Conservation (phyloP, 495 filamentous ascomycete species). For the Neurospora sp. region DNA sequence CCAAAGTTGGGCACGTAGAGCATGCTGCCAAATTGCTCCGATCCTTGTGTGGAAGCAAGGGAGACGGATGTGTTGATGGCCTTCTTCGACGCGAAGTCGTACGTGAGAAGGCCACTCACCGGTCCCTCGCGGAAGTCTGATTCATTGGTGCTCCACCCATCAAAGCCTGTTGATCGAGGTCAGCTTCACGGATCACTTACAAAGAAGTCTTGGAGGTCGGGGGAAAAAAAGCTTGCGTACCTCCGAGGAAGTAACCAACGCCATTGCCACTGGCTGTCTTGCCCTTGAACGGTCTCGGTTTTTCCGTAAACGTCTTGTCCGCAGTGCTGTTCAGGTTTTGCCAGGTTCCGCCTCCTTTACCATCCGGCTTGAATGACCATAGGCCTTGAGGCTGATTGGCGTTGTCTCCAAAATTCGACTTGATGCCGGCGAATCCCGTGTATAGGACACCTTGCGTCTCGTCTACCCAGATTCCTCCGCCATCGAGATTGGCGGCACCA, state of each 20-base stretch:
- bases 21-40: slow-evolving; percentile 1
- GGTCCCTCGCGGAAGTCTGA: background rate
- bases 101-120: slow-evolving; percentile 6
- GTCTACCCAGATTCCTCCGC: slow-evolving; percentile 17
- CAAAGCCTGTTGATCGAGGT: background rate
- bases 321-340: slow-evolving; percentile 12
- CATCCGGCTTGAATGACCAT: slow-evolving; percentile 14
- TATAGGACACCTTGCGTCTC: slow-evolving; percentile 7
- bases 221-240: background rate
- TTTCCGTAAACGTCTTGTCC: slow-evolving; percentile 6
- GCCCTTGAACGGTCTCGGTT: slow-evolving; percentile 9
- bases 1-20: slow-evolving; percentile 16
- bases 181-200: background rate
- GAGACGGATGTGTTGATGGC: background rate
- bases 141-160: background rate
- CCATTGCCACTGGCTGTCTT: slow-evolving; percentile 9
- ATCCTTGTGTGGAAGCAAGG: background rate
- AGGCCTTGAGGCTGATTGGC: slow-evolving; percentile 6
- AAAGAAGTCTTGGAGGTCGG: background rate
- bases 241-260: slow-evolving; percentile 12
- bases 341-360: slow-evolving; percentile 8
- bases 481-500: slow-evolving; percentile 5
- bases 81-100: slow-evolving; percentile 6
- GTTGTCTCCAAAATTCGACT: slow-evolving; percentile 5
- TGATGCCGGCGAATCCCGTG: slow-evolving; percentile 13